These are phyloP conservation scores for Zanthoxylum bungeanum DNA, from an alignment of 345 rosid species.

Conservation along the genomic window DNA sequence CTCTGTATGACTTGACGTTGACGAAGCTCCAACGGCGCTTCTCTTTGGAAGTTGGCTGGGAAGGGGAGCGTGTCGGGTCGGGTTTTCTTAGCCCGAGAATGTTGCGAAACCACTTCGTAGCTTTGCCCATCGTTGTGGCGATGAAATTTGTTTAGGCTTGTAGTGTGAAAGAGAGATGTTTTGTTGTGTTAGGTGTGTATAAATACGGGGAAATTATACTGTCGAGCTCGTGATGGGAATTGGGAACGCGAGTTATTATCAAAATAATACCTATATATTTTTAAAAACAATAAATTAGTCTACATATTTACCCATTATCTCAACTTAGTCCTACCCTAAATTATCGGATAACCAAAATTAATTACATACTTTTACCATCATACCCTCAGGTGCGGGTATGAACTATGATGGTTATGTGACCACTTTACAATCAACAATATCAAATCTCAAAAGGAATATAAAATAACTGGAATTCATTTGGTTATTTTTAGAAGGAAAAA, in stretches of 20 bases:
- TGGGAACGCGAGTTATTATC: background rate
- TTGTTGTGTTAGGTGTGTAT: background rate
- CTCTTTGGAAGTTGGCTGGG: conserved; percentile 28
- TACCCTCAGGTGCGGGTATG: too few relatives aligned
- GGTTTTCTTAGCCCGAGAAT: conserved; percentile 69
- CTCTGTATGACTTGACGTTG: conserved; percentile 69
- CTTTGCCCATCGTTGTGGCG: conserved; percentile 61
- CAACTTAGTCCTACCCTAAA: background rate
- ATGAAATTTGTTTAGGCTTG: background rate
- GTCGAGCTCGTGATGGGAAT: too few relatives aligned
- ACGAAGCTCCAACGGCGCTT: conserved; percentile 92
- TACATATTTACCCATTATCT: background rate
- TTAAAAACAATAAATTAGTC: background rate
- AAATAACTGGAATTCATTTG: too few relatives aligned
- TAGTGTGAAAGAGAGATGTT: background rate
- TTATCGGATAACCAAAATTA: background rate
- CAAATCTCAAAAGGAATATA: too few relatives aligned
- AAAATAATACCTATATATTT: background rate
- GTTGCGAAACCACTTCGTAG: conserved; percentile 70
- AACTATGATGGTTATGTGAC: too few relatives aligned
- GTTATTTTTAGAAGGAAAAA: too few relatives aligned
- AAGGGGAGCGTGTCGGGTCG: conserved; percentile 27
- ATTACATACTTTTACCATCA: too few relatives aligned
- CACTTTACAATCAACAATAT: too few relatives aligned
- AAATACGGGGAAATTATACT: conserved; percentile 6